Percentiles rank a stretch among this genome's conserved stretches.
Evolutionary conservation across 2,329 filamentous ascomycete species (phyloP).

Genomic region (Alternaria arborescens): DNA sequence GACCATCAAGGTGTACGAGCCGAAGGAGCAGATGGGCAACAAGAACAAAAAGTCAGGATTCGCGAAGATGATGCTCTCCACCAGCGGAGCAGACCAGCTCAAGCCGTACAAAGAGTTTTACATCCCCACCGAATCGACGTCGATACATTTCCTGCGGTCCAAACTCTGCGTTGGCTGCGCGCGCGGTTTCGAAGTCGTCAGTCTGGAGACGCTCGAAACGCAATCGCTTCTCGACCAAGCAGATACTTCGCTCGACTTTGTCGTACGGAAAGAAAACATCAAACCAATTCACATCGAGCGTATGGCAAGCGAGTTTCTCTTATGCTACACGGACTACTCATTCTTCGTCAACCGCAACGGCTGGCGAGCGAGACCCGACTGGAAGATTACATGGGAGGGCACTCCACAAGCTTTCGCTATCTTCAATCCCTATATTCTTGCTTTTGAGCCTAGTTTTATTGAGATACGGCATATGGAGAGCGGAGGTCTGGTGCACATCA

Average conservation of each 20-base stretch:
- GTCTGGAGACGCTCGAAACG: slow-evolving; percentile 95
- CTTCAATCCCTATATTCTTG: slow-evolving; percentile 95
- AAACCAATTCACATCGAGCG: slow-evolving; percentile 97
- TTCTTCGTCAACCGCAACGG: slow-evolving; percentile 99
- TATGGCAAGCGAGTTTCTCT: slow-evolving; percentile 93
- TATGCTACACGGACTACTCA: slow-evolving; percentile 98
- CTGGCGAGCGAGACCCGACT: slow-evolving; percentile 94
- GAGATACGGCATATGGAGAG: slow-evolving; percentile 96
- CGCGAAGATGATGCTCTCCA: slow-evolving; percentile 96
- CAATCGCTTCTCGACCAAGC: slow-evolving; percentile 97
- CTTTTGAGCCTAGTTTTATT: slow-evolving; percentile 97
- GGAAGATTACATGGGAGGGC: slow-evolving; percentile 98
- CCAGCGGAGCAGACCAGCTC: slow-evolving; percentile 84
- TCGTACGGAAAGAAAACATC: slow-evolving; percentile 90
- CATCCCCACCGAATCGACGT: slow-evolving; percentile 97
- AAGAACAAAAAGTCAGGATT: slow-evolving; percentile 96
- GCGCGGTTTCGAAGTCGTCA: slow-evolving; percentile 95
- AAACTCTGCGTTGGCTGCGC: slow-evolving; percentile 97
- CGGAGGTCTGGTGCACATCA: slow-evolving; percentile 88
- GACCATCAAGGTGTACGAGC: slow-evolving; percentile 99
- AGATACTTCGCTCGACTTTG: slow-evolving; percentile 97
- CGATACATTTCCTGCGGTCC: slow-evolving; percentile 95
- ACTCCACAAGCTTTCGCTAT: slow-evolving; percentile 90
- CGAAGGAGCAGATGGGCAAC: slow-evolving; percentile 91
- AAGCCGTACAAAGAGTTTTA: slow-evolving; percentile 91